phyloP scores from a whole-genome alignment of 2,329 filamentous ascomycete species.

The Eutypa lata region DNA sequence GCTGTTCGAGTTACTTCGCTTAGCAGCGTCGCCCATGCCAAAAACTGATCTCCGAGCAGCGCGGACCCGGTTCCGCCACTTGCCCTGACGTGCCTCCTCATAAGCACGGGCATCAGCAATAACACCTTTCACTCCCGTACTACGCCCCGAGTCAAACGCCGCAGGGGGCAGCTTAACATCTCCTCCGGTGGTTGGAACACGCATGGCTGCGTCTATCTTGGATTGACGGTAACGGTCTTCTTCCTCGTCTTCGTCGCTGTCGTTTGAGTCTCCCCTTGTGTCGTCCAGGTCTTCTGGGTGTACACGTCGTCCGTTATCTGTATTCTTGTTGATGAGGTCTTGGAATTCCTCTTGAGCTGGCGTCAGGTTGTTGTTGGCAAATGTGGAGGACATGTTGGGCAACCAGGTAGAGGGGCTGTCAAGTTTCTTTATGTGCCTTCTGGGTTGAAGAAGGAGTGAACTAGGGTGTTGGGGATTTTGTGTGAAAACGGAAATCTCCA shows the following conservation, averaged over 20 bases:
- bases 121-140: conserved; percentile 82
- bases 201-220: conserved; percentile 63
- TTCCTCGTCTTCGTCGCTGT: conserved; percentile 52
- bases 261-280: conserved; percentile 35
- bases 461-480: background rate
- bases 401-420: conserved; percentile 9
- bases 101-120: conserved; percentile 80
- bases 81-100: conserved; percentile 60
- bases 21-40: conserved; percentile 37
- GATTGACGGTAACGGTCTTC: conserved; percentile 51
- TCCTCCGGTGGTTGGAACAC: conserved; percentile 52
- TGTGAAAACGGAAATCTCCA: background rate
- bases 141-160: conserved; percentile 63
- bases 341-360: conserved; percentile 67
- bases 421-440: conserved; percentile 15
- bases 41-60: conserved; percentile 55
- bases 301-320: conserved; percentile 35
- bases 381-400: conserved; percentile 43
- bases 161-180: conserved; percentile 60
- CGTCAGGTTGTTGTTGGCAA: conserved; percentile 39
- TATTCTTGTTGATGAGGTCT: conserved; percentile 57
- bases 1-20: conserved; percentile 28
- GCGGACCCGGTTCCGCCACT: conserved; percentile 51
- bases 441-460: conserved; percentile 4
- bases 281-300: conserved; percentile 61